Base-by-base conservation (phyloP, 768 basidiomycete species). In the Trametes cinnabarina region DNA sequence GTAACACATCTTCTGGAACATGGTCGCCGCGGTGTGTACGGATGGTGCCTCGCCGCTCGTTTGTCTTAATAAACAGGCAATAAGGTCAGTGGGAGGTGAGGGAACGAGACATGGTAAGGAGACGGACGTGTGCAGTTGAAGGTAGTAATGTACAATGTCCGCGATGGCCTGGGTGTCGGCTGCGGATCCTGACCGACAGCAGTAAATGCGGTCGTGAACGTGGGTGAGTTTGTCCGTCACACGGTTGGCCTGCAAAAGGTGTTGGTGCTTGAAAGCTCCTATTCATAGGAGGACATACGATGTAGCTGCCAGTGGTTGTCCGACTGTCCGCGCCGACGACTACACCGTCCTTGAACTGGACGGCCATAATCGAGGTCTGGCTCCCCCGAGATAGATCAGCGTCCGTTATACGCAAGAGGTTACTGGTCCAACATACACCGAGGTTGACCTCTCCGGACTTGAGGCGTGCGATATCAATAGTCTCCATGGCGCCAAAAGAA, bases 351-450 rank as follows among this genome's bases (percentile, higher is more conserved):
- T 92, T 80, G 77, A 99, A 99, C 68, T 94, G 92, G 62, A 98
- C 95, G 52, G 97, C 96, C 95, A 98, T 98, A 72, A 99, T 98
- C 41, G 96, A 98, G 55, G 96, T 99, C 93, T 98, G 52, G 25
- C 51, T 47, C 11, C 26, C 23, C 41, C 19, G 30, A 19, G 3
- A 4, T 25, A 42, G 2, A 35, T 64, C 35, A 66, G 30, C 7
- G 30, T 12, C 6, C 12, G 30, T 7, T 32, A 6, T 12, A 32
- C n/a, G n/a, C n/a, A n/a, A n/a, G n/a, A n/a, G n/a, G n/a, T n/a
- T n/a, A n/a, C n/a, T n/a, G n/a, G n/a, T n/a, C n/a, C n/a, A n/a
- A 82, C 92, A 68, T 75, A 96, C 94, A 63, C 94, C 94, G 66
- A 98, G 87, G 81, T 98, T 94, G 71, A 98, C 90, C 80, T 98